phyloP scores from a whole-genome alignment of 2,329 filamentous ascomycete species.

The Chaetomium sp. region DNA sequence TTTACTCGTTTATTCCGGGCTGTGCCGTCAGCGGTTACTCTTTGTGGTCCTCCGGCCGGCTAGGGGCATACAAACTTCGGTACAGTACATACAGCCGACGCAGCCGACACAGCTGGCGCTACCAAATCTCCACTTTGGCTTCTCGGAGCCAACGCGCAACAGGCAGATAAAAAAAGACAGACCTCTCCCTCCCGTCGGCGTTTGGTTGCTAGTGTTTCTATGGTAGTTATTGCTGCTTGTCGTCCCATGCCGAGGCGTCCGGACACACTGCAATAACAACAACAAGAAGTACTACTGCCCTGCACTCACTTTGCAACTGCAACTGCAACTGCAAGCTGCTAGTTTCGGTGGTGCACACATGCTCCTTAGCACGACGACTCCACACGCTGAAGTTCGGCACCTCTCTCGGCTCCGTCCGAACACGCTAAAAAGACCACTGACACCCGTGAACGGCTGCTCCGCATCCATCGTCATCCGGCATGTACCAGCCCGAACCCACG shows the following conservation, averaged over 20 bases:
- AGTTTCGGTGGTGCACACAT: conserved; percentile 23
- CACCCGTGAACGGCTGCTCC: neutral
- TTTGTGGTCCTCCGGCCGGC: conserved; percentile 30
- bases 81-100: conserved; percentile 29
- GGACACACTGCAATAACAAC: neutral
- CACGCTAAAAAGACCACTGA: conserved; percentile 13
- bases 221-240: conserved; percentile 6
- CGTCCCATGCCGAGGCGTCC: neutral
- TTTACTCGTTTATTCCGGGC: conserved; percentile 7
- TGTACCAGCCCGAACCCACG: conserved; percentile 59
- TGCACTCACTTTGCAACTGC: neutral
- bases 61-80: conserved; percentile 29
- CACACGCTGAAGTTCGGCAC: conserved; percentile 3
- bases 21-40: conserved; percentile 18
- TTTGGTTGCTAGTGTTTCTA: neutral
- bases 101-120: conserved; percentile 22
- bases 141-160: conserved; percentile 9
- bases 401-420: conserved; percentile 10
- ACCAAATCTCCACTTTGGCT: conserved; percentile 18
- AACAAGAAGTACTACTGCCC: no score
- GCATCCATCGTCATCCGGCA: conserved; percentile 40
- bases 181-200: neutral
- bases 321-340: conserved; percentile 13
- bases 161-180: conserved; percentile 25
- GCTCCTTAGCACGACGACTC: conserved; percentile 19